phyloP scores from a whole-genome alignment of 2,329 filamentous ascomycete genomes.

The Hymenoscyphus albidus region DNA sequence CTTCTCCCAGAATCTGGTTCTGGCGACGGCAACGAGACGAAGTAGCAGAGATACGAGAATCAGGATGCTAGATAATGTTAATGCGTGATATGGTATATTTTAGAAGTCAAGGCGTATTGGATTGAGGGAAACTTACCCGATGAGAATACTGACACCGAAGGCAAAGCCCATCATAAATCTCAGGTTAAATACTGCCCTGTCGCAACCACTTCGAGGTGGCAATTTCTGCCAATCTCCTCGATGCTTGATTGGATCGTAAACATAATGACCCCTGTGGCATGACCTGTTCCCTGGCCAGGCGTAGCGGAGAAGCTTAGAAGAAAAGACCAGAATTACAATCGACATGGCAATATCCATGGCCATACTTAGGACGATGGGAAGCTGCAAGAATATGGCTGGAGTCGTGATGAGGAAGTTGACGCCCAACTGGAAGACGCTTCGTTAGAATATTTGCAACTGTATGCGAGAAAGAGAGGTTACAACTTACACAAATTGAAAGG shows the following conservation, averaged over 20 bases:
- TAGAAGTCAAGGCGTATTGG: conserved; percentile 6
- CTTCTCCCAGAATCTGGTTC: conserved; percentile 8
- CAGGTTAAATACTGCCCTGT: background rate
- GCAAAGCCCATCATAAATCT: conserved; percentile 10
- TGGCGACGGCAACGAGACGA: conserved; percentile 1
- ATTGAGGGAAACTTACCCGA: conserved; percentile 6
- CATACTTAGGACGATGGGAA: conserved; percentile 12
- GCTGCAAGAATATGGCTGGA: conserved; percentile 10
- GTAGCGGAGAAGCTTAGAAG: background rate
- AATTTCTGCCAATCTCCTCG: background rate
- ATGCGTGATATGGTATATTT: background rate
- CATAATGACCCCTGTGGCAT: background rate
- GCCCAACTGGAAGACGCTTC: conserved; percentile 3
- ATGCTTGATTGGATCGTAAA: background rate
- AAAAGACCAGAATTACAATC: conserved; percentile 12
- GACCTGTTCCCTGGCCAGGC: conserved; percentile 9
- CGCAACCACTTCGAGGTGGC: conserved; percentile 3
- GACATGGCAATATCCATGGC: conserved; percentile 12
- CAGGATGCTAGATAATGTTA: background rate
- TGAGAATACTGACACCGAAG: conserved; percentile 11
- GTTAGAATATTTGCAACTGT: background rate
- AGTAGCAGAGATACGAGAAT: conserved; percentile 1
- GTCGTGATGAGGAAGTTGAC: conserved; percentile 12
- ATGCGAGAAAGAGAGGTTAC: background rate
- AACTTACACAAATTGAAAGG: conserved; percentile 13